A percentile compares a stretch with the other conserved stretches of the same genome.
phyloP scores from a whole-genome alignment of 371 early-diverging fungal genomes.

The Mortierella sp. region DNA sequence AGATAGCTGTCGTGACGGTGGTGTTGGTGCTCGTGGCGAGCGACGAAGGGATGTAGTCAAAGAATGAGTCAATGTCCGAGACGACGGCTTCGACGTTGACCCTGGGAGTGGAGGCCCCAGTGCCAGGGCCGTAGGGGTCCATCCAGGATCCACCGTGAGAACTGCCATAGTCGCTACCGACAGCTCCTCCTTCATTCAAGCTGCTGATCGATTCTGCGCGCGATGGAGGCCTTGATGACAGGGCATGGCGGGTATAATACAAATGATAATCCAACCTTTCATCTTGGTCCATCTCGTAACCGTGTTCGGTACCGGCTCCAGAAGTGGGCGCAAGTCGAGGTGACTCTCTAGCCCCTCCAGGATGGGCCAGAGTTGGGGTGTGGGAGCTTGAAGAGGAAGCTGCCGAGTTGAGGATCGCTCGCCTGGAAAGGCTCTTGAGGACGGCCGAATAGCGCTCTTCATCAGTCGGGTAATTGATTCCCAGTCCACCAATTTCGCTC shows the following conservation, averaged over 20 bases:
- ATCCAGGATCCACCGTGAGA: conserved; percentile 26
- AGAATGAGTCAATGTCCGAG: conserved; percentile 55
- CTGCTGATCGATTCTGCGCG: conserved; percentile 42
- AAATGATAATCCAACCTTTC: conserved; percentile 57
- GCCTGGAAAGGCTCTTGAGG: conserved; percentile 65
- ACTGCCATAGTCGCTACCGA: conserved; percentile 57
- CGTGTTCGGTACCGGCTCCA: conserved; percentile 26
- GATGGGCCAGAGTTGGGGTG: conserved; percentile 19
- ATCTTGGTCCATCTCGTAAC: conserved; percentile 55
- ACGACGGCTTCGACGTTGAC: conserved; percentile 51
- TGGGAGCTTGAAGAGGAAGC: conserved; percentile 36
- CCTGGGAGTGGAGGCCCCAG: conserved; percentile 41
- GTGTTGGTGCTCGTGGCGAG: conserved; percentile 9
- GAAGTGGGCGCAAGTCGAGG: conserved; percentile 26
- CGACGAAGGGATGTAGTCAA: conserved; percentile 42
- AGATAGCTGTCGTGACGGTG: conserved; percentile 24
- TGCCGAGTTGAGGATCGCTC: conserved; percentile 60
- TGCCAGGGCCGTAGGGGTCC: conserved; percentile 29
- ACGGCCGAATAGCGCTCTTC: conserved; percentile 65
- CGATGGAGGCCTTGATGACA: conserved; percentile 53
- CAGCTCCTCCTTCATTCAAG: conserved; percentile 59
- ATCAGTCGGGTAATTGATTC: conserved; percentile 38
- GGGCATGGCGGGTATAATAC: conserved; percentile 59
- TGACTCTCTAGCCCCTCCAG: conserved; percentile 22
- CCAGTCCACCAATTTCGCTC: conserved; percentile 43